Percentiles rank a stretch among this genome's conserved stretches.
These are phyloP conservation scores for Phytophthora macrochlamydospora DNA, from an alignment of 352 stramenopile genomes.

Conservation along the genomic window DNA sequence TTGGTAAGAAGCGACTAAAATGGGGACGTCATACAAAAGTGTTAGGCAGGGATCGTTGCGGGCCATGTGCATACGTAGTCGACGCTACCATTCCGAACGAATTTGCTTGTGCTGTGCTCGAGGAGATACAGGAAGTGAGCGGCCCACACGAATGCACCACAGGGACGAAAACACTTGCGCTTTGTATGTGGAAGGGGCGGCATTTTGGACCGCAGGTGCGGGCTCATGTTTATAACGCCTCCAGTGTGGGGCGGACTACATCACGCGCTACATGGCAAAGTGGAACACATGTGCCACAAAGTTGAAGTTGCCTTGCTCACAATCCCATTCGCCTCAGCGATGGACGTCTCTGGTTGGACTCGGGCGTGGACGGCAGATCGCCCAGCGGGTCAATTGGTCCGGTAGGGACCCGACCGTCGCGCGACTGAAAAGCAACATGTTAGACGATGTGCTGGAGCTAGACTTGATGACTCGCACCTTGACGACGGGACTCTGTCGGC, in stretches of 20 bases:
- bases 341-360: constrained; percentile 62
- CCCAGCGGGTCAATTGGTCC: constrained; percentile 70
- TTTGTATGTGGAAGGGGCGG: neutral
- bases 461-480: constrained; percentile 40
- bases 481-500: constrained; percentile 41
- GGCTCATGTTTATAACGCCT: constrained; percentile 2
- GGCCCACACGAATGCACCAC: constrained; percentile 2
- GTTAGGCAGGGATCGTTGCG: too few relatives aligned
- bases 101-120: constrained; percentile 12
- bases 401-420: constrained; percentile 37
- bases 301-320: constrained; percentile 6
- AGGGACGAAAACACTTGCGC: constrained; percentile 2
- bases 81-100: constrained; percentile 10
- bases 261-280: too few relatives aligned
- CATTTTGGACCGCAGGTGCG: neutral
- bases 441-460: too few relatives aligned
- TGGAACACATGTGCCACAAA: too few relatives aligned
- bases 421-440: constrained; percentile 34
- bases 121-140: constrained; percentile 38
- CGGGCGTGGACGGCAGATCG: constrained; percentile 30
- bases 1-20: constrained; percentile 70
- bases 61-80: too few relatives aligned
- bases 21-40: neutral
- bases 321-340: constrained; percentile 67
- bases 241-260: neutral